These are phyloP conservation scores for Colletotrichum trifolii DNA, from an alignment of 2,329 filamentous ascomycete genomes.

Conservation along the genomic window DNA sequence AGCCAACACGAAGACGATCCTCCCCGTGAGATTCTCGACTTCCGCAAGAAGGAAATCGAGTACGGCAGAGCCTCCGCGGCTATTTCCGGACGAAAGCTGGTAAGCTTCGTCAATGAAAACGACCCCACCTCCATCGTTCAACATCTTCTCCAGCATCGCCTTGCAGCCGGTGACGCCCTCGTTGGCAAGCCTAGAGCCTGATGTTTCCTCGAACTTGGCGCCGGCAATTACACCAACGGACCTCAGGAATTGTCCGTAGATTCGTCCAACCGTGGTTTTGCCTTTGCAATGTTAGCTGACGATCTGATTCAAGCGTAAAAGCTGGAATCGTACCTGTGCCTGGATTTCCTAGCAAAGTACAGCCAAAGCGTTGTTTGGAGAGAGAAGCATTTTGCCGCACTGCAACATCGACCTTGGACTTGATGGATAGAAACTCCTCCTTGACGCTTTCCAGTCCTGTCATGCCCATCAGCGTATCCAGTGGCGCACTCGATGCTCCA, in stretches of 20 bases:
- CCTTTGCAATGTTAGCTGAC: slow-evolving; percentile 41
- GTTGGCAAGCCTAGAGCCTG: slow-evolving; percentile 73
- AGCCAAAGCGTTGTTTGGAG: slow-evolving; percentile 69
- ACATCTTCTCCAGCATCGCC: slow-evolving; percentile 58
- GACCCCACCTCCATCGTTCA: slow-evolving; percentile 71
- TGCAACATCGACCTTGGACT: slow-evolving; percentile 69
- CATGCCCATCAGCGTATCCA: slow-evolving; percentile 77
- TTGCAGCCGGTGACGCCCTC: slow-evolving; percentile 69
- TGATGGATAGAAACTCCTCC: slow-evolving; percentile 69
- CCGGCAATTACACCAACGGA: slow-evolving; percentile 73
- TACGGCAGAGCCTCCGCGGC: slow-evolving; percentile 66
- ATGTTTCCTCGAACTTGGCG: slow-evolving; percentile 70
- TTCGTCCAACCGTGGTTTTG: slow-evolving; percentile 80
- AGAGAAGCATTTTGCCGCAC: slow-evolving; percentile 68
- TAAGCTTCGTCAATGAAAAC: slow-evolving; percentile 86
- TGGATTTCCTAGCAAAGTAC: slow-evolving; percentile 76
- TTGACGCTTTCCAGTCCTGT: slow-evolving; percentile 79
- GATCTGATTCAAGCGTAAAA: not conserved
- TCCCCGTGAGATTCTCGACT: slow-evolving; percentile 77
- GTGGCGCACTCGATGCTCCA: slow-evolving; percentile 58
- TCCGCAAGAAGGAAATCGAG: slow-evolving; percentile 79
- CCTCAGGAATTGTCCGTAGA: slow-evolving; percentile 74
- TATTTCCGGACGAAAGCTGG: slow-evolving; percentile 72
- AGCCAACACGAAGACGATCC: slow-evolving; percentile 77
- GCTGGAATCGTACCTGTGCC: slow-evolving; percentile 69